Evolutionary conservation across 2,329 filamentous ascomycete genomes (phyloP).

Genomic region (Podosphaera fusca): DNA sequence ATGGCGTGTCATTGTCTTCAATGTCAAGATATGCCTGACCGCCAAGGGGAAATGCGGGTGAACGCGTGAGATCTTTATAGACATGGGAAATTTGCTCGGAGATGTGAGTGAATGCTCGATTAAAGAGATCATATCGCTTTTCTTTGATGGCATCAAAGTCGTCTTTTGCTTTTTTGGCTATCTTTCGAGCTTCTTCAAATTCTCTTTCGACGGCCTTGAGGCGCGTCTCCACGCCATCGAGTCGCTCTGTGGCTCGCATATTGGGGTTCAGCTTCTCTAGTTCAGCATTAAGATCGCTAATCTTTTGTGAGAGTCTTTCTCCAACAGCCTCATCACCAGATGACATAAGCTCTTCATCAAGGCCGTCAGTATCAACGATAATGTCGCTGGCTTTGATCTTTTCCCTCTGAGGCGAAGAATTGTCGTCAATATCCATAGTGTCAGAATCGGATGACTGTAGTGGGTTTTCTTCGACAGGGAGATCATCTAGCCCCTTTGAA

Average conservation of each 20-base stretch:
- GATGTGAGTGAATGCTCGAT: constrained; percentile 86
- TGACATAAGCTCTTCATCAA: constrained; percentile 66
- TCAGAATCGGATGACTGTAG: constrained; percentile 50
- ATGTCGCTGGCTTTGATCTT: constrained; percentile 79
- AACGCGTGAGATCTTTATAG: constrained; percentile 86
- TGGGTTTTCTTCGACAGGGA: constrained; percentile 71
- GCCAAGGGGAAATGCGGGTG: constrained; percentile 76
- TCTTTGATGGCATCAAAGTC: constrained; percentile 64
- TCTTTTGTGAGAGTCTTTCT: constrained; percentile 52
- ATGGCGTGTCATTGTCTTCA: constrained; percentile 83
- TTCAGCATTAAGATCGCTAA: constrained; percentile 49
- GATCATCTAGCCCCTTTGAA: constrained; percentile 48
- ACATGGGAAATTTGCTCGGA: constrained; percentile 82
- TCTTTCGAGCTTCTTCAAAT: constrained; percentile 61
- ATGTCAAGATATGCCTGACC: constrained; percentile 77
- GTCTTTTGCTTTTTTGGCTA: constrained; percentile 54
- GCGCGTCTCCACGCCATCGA: constrained; percentile 65
- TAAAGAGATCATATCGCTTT: constrained; percentile 73
- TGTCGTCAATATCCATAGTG: constrained; percentile 79
- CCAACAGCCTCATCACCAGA: constrained; percentile 49
- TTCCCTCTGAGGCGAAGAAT: constrained; percentile 37
- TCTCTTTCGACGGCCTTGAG: constrained; percentile 71
- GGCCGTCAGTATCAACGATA: constrained; percentile 57
- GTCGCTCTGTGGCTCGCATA: constrained; percentile 79
- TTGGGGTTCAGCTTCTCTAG: constrained; percentile 92